Conservation (phyloP, 495 filamentous ascomycete species). For the Hypomontagnella monticulosa region DNA sequence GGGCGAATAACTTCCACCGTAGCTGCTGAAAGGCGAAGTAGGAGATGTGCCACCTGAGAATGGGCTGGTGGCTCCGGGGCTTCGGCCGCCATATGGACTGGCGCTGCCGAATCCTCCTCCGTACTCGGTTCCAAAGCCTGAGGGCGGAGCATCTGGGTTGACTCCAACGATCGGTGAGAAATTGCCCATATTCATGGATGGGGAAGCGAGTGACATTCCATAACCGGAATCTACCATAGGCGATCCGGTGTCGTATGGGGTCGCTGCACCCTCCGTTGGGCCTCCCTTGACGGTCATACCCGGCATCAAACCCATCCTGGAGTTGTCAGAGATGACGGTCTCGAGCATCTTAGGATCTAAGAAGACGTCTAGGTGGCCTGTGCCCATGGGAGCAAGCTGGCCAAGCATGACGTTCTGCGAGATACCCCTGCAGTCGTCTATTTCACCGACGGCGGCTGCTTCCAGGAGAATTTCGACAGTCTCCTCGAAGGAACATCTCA, state of each 20-base stretch:
- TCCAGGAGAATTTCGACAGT: conserved; percentile 98
- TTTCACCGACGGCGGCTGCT: conserved; percentile 89
- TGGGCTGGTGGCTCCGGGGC: conserved; percentile 81
- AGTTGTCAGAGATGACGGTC: conserved; percentile 91
- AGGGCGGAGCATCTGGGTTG: conserved; percentile 73
- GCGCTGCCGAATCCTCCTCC: conserved; percentile 64
- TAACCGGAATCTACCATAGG: conserved; percentile 80
- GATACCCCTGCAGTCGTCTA: conserved; percentile 97
- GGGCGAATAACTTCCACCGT: conserved; percentile 74
- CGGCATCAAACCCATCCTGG: conserved; percentile 78
- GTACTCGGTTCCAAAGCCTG: conserved; percentile 72
- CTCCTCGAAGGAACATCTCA: conserved; percentile 99
- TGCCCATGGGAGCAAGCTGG: conserved; percentile 95
- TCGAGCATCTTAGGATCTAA: conserved; percentile 95
- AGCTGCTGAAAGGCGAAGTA: conserved; percentile 72
- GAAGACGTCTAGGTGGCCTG: conserved; percentile 90
- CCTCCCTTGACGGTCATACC: conserved; percentile 77
- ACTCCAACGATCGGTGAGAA: conserved; percentile 91
- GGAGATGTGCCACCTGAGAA: conserved; percentile 78
- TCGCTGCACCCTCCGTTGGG: conserved; percentile 83
- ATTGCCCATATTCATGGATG: conserved; percentile 79
- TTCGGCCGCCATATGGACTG: conserved; percentile 73
- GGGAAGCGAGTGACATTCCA: conserved; percentile 63
- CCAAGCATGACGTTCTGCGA: conserved; percentile 99
- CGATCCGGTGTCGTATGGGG: conserved; percentile 92